phyloP scores from a whole-genome alignment of 495 filamentous ascomycete species.

The Xylaria flabelliformis region DNA sequence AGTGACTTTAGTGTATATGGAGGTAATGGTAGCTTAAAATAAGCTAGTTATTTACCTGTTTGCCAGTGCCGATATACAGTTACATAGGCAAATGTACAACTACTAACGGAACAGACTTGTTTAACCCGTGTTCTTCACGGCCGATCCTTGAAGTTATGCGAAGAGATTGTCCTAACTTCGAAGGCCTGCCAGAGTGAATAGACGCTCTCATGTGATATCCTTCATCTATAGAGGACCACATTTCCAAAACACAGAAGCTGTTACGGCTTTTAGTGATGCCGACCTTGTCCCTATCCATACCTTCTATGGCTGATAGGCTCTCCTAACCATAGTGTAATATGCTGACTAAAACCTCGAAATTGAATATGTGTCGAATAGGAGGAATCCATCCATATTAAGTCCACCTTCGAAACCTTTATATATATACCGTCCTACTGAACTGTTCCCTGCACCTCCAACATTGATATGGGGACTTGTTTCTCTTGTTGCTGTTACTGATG shows the following conservation, averaged over 20 bases:
- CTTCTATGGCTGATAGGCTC: neutral
- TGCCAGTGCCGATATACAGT: neutral
- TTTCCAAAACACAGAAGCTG: too few relatives aligned
- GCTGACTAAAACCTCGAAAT: neutral
- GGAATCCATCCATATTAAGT: neutral
- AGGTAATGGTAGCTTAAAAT: neutral
- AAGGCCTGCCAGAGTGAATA: neutral
- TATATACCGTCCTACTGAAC: conserved; percentile 25
- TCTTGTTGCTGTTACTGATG: conserved; percentile 37
- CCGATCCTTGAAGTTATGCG: neutral
- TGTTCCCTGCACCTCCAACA: conserved; percentile 52
- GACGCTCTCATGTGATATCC: neutral
- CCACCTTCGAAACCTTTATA: neutral
- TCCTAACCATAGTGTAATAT: neutral
- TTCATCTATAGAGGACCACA: neutral
- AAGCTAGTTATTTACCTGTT: neutral
- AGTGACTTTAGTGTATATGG: neutral
- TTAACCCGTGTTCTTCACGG: conserved; percentile 3
- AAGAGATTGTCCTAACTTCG: neutral
- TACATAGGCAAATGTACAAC: neutral
- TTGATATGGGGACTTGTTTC: conserved; percentile 38
- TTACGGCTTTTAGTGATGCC: neutral
- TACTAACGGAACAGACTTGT: conserved; percentile 10
- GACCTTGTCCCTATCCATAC: neutral
- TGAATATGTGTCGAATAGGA: neutral